Conservation (phyloP, 2,329 filamentous ascomycete genomes). For the Fusarium nygamai region DNA sequence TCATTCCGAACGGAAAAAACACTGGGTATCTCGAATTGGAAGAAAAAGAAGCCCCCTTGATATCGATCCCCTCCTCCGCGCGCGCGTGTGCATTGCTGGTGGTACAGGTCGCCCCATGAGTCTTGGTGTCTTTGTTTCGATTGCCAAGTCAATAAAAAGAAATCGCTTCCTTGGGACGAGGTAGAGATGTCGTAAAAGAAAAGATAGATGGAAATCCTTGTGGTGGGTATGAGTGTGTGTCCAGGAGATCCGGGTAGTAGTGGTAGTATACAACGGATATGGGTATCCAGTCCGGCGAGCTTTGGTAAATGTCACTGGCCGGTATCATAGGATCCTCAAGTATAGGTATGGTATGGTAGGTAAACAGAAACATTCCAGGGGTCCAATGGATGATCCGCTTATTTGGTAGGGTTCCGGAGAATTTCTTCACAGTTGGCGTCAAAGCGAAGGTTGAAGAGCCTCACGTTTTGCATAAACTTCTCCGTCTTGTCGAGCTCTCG, state of each 20-base stretch:
- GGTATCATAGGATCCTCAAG: constrained; percentile 36
- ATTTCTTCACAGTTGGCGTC: constrained; percentile 96
- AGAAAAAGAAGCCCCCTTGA: constrained; percentile 45
- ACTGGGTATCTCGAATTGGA: constrained; percentile 52
- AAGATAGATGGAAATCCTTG: constrained; percentile 37
- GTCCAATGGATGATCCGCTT: constrained; percentile 45
- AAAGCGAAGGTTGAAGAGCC: constrained; percentile 92
- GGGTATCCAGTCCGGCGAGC: constrained; percentile 40
- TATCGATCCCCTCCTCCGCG: constrained; percentile 43
- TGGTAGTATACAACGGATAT: constrained; percentile 45
- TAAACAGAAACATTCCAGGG: constrained; percentile 36
- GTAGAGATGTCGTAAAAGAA: constrained; percentile 39
- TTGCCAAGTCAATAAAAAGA: constrained; percentile 41
- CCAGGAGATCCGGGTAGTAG: constrained; percentile 41
- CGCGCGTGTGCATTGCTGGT: constrained; percentile 46
- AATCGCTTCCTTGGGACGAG: constrained; percentile 39
- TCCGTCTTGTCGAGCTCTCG: constrained; percentile 90
- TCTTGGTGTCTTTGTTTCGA: constrained; percentile 39
- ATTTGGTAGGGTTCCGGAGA: constrained; percentile 69
- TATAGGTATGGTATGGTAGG: constrained; percentile 24
- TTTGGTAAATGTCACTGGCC: constrained; percentile 34
- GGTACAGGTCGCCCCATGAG: constrained; percentile 47
- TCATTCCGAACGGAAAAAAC: constrained; percentile 44
- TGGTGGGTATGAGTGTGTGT: constrained; percentile 6
- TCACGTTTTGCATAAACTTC: constrained; percentile 88